Evolutionary conservation across 2,329 filamentous ascomycete genomes (phyloP).

Genomic region (Venturia asperata): DNA sequence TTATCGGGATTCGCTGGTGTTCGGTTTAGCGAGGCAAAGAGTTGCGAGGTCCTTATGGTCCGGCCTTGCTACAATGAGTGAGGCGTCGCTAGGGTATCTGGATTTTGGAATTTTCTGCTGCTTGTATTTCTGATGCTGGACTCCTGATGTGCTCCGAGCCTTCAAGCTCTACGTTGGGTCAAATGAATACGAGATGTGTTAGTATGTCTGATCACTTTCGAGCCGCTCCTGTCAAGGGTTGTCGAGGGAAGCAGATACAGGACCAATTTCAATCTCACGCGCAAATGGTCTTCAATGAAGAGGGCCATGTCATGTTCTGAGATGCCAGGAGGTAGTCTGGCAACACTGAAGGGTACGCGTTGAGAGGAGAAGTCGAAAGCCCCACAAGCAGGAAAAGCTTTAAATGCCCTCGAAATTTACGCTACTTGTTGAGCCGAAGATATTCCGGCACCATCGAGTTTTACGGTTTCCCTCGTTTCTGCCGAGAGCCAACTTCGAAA

Average conservation of each 20-base stretch:
- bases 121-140: too few relatives aligned
- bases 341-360: constrained; percentile 27
- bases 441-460: background rate
- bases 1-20: too few relatives aligned
- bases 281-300: constrained; percentile 28
- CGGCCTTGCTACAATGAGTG: too few relatives aligned
- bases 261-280: constrained; percentile 39
- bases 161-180: background rate
- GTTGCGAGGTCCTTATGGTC: background rate
- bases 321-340: background rate
- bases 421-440: too few relatives aligned
- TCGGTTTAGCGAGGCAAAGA: too few relatives aligned
- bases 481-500: too few relatives aligned
- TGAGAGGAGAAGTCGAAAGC: background rate
- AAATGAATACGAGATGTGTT: background rate
- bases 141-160: too few relatives aligned
- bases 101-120: too few relatives aligned
- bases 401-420: too few relatives aligned
- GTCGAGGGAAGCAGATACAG: constrained; percentile 48
- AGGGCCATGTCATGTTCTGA: constrained; percentile 17
- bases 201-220: constrained; percentile 26
- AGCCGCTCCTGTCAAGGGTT: constrained; percentile 43
- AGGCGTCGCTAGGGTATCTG: too few relatives aligned
- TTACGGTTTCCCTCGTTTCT: too few relatives aligned
- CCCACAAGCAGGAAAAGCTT: too few relatives aligned